Evolutionary conservation across 225 moss, liverwort and hornwort genomes (phyloP).

Genomic region (Pseudisothecium myosuroides): DNA sequence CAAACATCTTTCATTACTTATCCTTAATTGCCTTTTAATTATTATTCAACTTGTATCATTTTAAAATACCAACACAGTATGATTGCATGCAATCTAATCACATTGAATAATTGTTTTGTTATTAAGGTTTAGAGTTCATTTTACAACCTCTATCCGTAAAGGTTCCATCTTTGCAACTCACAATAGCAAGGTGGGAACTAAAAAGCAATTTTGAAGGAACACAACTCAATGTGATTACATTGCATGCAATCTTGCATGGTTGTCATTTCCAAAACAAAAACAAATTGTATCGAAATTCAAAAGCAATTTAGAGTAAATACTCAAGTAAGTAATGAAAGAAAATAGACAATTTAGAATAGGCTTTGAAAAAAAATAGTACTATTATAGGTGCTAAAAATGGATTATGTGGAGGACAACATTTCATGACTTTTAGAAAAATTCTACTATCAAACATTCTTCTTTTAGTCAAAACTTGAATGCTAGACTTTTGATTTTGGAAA

Average conservation of each 20-base stretch:
- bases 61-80: too few species aligned
- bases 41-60: too few species aligned
- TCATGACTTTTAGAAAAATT: neutral
- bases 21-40: too few species aligned
- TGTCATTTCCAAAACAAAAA: neutral
- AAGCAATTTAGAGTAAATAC: neutral
- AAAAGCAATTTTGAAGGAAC: neutral
- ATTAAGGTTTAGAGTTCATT: neutral
- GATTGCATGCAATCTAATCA: too few species aligned
- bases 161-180: neutral
- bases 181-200: accelerated
- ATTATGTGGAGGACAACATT: neutral
- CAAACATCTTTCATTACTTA: too few species aligned
- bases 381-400: accelerated
- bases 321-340: neutral
- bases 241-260: neutral
- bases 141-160: neutral
- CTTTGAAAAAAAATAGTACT: neutral
- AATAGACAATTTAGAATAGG: neutral
- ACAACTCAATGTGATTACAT: neutral
- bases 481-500: neutral
- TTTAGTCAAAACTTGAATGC: neutral
- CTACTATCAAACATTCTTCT: neutral
- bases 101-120: too few species aligned
- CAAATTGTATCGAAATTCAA: neutral